Evolutionary conservation across 2,329 filamentous ascomycete genomes (phyloP).

Genomic region (Verticillium nubilum): DNA sequence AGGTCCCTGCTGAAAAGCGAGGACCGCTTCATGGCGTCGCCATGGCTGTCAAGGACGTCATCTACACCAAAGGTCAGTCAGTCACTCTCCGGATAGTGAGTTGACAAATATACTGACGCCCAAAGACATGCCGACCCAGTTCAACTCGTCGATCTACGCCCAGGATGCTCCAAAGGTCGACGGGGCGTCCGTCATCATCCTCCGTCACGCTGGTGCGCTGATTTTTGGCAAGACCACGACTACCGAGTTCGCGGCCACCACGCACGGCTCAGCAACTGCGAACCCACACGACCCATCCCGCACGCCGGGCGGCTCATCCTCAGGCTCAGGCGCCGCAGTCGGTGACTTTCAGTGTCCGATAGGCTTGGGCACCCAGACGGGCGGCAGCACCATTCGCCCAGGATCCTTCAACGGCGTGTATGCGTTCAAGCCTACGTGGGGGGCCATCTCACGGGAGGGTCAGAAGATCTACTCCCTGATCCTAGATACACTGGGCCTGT

Average conservation of each 20-base stretch:
- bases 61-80: constrained; percentile 43
- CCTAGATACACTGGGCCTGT: constrained; percentile 59
- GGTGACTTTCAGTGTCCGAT: constrained; percentile 59
- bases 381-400: constrained; percentile 58
- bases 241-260: constrained; percentile 58
- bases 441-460: constrained; percentile 56
- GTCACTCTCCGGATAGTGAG: not conserved
- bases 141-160: constrained; percentile 50
- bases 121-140: constrained; percentile 50
- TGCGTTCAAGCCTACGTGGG: constrained; percentile 62
- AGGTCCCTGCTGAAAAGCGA: constrained; percentile 37
- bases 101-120: not conserved
- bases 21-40: constrained; percentile 53
- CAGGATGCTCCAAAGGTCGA: constrained; percentile 40
- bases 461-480: constrained; percentile 52
- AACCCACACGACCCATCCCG: constrained; percentile 62
- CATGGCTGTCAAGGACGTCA: constrained; percentile 56
- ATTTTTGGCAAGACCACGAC: constrained; percentile 50
- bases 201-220: constrained; percentile 50
- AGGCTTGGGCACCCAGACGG: constrained; percentile 60
- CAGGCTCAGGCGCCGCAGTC: constrained; percentile 61
- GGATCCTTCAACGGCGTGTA: constrained; percentile 61
- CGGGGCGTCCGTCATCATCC: constrained; percentile 43
- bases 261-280: constrained; percentile 43
- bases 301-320: constrained; percentile 63